Conservation (phyloP, 2,329 filamentous ascomycete genomes). For the Scortechinia acanthostroma region DNA sequence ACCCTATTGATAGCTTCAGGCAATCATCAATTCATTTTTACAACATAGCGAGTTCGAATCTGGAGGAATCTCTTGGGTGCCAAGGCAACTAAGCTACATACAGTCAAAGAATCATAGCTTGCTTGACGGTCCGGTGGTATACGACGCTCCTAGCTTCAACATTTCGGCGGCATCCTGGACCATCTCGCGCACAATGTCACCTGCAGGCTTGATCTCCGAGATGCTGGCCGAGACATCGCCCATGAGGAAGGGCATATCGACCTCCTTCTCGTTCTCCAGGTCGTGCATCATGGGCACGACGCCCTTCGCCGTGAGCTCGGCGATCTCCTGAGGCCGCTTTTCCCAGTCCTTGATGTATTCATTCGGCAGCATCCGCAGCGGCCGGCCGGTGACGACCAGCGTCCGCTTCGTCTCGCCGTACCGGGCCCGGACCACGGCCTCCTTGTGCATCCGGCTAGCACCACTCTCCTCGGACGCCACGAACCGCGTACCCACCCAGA, state of each 20-base stretch:
- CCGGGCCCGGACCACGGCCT: slow-evolving; percentile 71
- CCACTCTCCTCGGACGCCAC: slow-evolving; percentile 77
- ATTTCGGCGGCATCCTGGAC: slow-evolving; percentile 67
- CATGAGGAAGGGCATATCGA: slow-evolving; percentile 87
- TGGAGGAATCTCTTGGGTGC: too few species aligned
- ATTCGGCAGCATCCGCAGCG: slow-evolving; percentile 74
- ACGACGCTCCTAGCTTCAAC: slow-evolving; percentile 53
- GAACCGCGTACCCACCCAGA: slow-evolving; percentile 92
- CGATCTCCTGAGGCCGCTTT: slow-evolving; percentile 65
- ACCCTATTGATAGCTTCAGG: too few species aligned
- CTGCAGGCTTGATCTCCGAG: slow-evolving; percentile 70
- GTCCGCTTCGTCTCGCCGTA: slow-evolving; percentile 79
- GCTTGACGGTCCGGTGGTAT: slow-evolving; percentile 16
- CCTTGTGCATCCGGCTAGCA: slow-evolving; percentile 76
- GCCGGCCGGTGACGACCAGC: slow-evolving; percentile 74
- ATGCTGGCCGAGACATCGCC: slow-evolving; percentile 84
- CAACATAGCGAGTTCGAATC: too few species aligned
- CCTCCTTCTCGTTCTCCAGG: slow-evolving; percentile 72
- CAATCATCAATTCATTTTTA: too few species aligned
- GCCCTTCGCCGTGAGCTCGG: slow-evolving; percentile 67
- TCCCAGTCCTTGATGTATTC: slow-evolving; percentile 82
- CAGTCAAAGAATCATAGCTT: too few species aligned
- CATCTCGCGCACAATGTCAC: slow-evolving; percentile 84
- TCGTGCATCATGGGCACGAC: slow-evolving; percentile 78
- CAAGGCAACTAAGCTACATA: too few species aligned